These are phyloP conservation scores for Pleomassaria siparia DNA, from an alignment of 2,329 filamentous ascomycete genomes.

Conservation along the genomic window DNA sequence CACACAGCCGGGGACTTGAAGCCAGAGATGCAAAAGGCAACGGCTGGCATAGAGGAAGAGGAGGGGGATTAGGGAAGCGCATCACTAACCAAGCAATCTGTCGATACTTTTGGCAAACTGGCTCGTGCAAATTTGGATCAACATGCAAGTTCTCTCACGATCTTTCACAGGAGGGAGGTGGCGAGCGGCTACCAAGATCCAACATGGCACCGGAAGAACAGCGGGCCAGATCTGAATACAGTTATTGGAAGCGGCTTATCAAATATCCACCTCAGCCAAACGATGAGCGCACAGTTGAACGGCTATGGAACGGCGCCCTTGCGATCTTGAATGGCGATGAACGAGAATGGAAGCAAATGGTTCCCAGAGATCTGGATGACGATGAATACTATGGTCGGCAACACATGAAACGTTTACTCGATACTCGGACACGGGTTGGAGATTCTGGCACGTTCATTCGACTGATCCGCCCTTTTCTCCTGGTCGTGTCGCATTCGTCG, in stretches of 20 bases:
- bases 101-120: slow-evolving; percentile 6
- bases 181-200: slow-evolving; percentile 1
- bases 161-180: not conserved
- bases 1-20: not conserved
- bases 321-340: slow-evolving; percentile 30
- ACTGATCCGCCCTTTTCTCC: slow-evolving; percentile 19
- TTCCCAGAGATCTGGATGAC: slow-evolving; percentile 34
- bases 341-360: slow-evolving; percentile 33
- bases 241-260: slow-evolving; percentile 30
- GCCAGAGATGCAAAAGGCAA: slow-evolving; percentile 2
- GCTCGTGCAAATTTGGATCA: slow-evolving; percentile 7
- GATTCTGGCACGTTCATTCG: slow-evolving; percentile 10
- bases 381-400: slow-evolving; percentile 25
- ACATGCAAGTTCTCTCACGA: slow-evolving; percentile 14
- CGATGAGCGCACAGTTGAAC: slow-evolving; percentile 18
- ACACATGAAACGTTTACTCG: slow-evolving; percentile 30
- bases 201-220: slow-evolving; percentile 25
- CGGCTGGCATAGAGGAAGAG: slow-evolving; percentile 3
- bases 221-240: slow-evolving; percentile 25
- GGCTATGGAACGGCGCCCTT: slow-evolving; percentile 32
- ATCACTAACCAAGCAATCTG: slow-evolving; percentile 5
- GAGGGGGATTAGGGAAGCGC: not conserved
- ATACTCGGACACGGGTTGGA: slow-evolving; percentile 3
- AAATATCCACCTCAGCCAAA: slow-evolving; percentile 16
- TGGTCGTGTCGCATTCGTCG: slow-evolving; percentile 35